Evolutionary conservation across 495 filamentous ascomycete genomes (phyloP).

Genomic region (Penicillium chermesinum): DNA sequence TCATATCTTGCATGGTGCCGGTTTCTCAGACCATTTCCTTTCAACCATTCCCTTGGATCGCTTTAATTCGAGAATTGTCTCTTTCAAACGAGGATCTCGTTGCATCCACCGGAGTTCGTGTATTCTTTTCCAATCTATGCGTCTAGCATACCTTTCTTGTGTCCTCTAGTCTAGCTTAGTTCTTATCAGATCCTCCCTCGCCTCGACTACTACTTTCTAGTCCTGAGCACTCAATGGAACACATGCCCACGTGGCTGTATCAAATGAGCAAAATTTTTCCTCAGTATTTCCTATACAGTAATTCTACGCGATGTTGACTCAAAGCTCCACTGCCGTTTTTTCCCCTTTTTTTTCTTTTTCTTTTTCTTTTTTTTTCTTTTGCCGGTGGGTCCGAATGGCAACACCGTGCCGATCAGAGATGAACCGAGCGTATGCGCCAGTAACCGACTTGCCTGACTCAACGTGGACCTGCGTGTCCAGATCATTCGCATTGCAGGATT

Average conservation of each 20-base stretch:
- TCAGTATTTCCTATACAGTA: background rate
- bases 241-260: background rate
- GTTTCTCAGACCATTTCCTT: conserved; percentile 10
- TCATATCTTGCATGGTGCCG: conserved; percentile 12
- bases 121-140: conserved; percentile 2
- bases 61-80: conserved; percentile 11
- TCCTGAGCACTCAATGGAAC: conserved; percentile 16
- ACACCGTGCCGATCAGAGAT: background rate
- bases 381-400: background rate
- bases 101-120: conserved; percentile 20
- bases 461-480: too few relatives aligned
- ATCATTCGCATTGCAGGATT: too few relatives aligned
- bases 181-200: conserved; percentile 21
- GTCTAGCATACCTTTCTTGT: background rate
- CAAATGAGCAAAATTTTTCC: background rate
- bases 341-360: too few relatives aligned
- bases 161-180: conserved; percentile 5
- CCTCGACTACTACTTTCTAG: conserved; percentile 28
- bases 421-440: background rate
- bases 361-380: too few relatives aligned
- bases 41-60: conserved; percentile 9
- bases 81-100: conserved; percentile 1
- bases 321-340: too few relatives aligned
- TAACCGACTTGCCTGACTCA: background rate
- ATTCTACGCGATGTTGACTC: too few relatives aligned